Percentiles rank a stretch among this genome's conserved stretches.
Evolutionary conservation across 2,329 filamentous ascomycete genomes (phyloP).

Genomic region (Penicillium rolfsii): DNA sequence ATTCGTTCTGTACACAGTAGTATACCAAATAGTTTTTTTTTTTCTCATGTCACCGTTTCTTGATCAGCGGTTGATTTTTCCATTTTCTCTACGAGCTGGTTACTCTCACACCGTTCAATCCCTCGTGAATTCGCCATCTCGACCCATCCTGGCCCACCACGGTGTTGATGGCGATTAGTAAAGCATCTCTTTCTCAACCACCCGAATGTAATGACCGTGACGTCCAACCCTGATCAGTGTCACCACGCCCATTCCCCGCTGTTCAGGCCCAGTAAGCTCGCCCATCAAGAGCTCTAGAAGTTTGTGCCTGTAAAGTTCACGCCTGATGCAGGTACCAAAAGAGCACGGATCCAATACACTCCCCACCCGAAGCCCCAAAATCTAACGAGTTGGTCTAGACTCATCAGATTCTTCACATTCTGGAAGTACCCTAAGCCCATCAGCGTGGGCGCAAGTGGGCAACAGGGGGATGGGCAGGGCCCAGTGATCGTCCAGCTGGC

Average conservation of each 20-base stretch:
- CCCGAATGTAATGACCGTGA: not conserved
- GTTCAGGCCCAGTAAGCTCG: not conserved
- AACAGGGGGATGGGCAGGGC: not conserved
- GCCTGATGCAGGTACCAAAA: constrained; percentile 1
- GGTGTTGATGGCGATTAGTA: not conserved
- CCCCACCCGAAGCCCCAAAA: not conserved
- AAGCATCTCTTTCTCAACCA: not conserved
- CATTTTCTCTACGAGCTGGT: not conserved
- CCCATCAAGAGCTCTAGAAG: not conserved
- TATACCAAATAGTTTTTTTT: constrained; percentile 1
- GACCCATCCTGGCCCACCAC: constrained; percentile 1
- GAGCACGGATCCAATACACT: not conserved
- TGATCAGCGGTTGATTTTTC: not conserved
- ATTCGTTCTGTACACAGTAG: constrained; percentile 18
- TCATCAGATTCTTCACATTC: constrained; percentile 9
- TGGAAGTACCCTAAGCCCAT: constrained; percentile 12
- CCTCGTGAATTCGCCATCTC: not conserved
- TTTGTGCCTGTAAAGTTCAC: not conserved
- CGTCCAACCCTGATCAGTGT: not conserved
- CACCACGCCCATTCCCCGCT: not conserved
- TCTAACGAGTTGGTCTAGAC: constrained; percentile 23
- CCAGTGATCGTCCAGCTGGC: not conserved
- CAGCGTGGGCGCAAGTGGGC: not conserved
- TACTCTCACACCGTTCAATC: not conserved
- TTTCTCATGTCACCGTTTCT: constrained; percentile 1